Evolutionary conservation across 169 alveolate species (phyloP).

Genomic region (Cystoisospora suis): DNA sequence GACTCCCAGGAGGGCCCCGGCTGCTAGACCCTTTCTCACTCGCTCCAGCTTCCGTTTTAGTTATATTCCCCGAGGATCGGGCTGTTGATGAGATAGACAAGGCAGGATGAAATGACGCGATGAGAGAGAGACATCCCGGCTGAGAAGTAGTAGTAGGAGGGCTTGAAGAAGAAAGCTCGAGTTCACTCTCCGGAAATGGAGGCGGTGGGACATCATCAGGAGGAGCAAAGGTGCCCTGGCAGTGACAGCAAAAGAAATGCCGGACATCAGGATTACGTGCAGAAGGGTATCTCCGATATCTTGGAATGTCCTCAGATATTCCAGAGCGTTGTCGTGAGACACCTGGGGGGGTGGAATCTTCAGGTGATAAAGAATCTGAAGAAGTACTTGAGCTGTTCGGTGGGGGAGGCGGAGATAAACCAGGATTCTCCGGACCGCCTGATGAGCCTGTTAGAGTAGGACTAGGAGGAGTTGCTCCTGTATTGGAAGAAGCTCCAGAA

Average conservation of each 20-base stretch:
- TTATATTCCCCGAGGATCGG: background rate
- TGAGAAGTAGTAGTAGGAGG: background rate
- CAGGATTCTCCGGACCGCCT: background rate
- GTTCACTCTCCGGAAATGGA: background rate
- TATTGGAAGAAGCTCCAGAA: background rate
- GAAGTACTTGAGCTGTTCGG: background rate
- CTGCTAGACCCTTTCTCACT: too few species aligned
- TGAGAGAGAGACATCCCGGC: background rate
- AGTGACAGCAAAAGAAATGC: constrained; percentile 30
- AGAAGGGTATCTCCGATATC: background rate
- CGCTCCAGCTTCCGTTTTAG: background rate
- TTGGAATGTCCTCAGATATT: background rate
- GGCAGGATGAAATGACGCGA: background rate
- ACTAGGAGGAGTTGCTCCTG: background rate
- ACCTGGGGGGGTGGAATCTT: background rate
- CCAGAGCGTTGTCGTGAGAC: background rate
- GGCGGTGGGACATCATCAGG: constrained; percentile 41
- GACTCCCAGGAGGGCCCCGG: background rate
- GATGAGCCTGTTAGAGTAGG: background rate
- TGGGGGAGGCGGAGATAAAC: too few species aligned
- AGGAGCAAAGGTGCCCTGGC: constrained; percentile 11
- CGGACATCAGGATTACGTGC: constrained; percentile 44
- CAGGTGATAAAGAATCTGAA: background rate
- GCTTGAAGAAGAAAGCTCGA: too few species aligned
- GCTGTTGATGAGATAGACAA: too few species aligned